Evolutionary conservation across 2,329 filamentous ascomycete genomes (phyloP), one percentile per base, ranked within the genome.

Genomic region (Lojkania enalia): DNA sequence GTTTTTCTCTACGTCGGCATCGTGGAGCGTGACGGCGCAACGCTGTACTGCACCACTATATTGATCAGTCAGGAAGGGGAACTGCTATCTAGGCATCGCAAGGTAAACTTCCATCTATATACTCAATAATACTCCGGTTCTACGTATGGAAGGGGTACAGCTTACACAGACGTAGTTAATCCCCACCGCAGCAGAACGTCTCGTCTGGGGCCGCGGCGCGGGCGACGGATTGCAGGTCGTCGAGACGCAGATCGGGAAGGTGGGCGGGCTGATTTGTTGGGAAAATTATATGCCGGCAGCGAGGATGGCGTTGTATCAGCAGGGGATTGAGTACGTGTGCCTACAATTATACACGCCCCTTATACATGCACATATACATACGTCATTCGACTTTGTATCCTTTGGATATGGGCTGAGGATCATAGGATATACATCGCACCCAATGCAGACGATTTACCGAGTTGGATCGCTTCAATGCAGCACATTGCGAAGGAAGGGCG

Each of bases 251-350:
- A 63, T 73, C 20, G 71, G 71, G 3, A 72, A 68, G 42, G 66
- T 73, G 12, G 71, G 71, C 18, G 72, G 70, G 1, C 46, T 74
- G 39, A 74, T 74, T 35, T 74, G 71, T 43, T 73, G 70, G 71
- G 71, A 74, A 51, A 74, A 74, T 44, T 74, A 74, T 38, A 74
- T 74, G 71, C 72, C 72, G 4, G 69, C 67, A 5, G 71, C 72
- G 12, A 59, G 72, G 14, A 55, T 74, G 52, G 66, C 71, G 11
- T 54, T 74, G 16, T 74, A 74, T 44, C 71, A 74, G 42, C 70
- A 73, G 50, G 70, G 70, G 9, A 56, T 74, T 46, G 70, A 73
- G 69, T 72, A 58, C 42, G 63, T 38, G 9, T 36, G 20, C 25
- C 11, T 16, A 16, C 30, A 7, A 33, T 33, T 33, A 11, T 16